Conservation (phyloP, 768 basidiomycete genomes). For the Mycena kentingensis region DNA sequence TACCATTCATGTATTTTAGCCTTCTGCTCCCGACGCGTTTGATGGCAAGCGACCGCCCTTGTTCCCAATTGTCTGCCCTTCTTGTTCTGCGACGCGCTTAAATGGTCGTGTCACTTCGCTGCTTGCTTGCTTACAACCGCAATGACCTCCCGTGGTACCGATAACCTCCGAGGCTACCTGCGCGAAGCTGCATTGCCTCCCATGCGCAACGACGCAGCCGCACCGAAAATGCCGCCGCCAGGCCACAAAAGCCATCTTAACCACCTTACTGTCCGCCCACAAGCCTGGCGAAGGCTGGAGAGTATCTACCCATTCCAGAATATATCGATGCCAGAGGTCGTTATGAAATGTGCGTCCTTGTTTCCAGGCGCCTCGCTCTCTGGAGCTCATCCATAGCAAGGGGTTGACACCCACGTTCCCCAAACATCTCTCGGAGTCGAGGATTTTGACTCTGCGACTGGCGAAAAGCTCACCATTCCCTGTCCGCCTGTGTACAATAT, state of each 20-base stretch:
- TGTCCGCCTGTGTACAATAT: slow-evolving; percentile 42
- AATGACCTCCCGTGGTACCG: slow-evolving; percentile 37
- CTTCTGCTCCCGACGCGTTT: not conserved
- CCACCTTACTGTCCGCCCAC: slow-evolving; percentile 44
- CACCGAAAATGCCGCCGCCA: slow-evolving; percentile 36
- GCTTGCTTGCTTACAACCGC: no score
- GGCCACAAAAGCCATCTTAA: slow-evolving; percentile 52
- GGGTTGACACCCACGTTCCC: slow-evolving; percentile 43
- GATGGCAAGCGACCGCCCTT: not conserved
- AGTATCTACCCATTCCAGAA: slow-evolving; percentile 40
- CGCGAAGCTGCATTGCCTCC: slow-evolving; percentile 48
- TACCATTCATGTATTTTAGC: slow-evolving; percentile 16
- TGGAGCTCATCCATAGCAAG: slow-evolving; percentile 33
- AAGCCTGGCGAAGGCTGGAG: slow-evolving; percentile 55
- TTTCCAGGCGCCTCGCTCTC: no score
- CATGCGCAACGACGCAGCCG: slow-evolving; percentile 35
- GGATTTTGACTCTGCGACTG: slow-evolving; percentile 41
- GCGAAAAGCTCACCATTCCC: slow-evolving; percentile 46
- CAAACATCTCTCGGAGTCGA: slow-evolving; percentile 34
- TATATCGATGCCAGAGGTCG: slow-evolving; percentile 32
- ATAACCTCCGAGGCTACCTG: slow-evolving; percentile 50
- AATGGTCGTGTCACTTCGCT: no score
- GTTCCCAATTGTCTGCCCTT: not conserved
- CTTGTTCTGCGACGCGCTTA: no score
- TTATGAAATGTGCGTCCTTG: slow-evolving; percentile 40